Conservation (phyloP, 1,284 basidiomycete species). For the Boletus albobrunnescens region DNA sequence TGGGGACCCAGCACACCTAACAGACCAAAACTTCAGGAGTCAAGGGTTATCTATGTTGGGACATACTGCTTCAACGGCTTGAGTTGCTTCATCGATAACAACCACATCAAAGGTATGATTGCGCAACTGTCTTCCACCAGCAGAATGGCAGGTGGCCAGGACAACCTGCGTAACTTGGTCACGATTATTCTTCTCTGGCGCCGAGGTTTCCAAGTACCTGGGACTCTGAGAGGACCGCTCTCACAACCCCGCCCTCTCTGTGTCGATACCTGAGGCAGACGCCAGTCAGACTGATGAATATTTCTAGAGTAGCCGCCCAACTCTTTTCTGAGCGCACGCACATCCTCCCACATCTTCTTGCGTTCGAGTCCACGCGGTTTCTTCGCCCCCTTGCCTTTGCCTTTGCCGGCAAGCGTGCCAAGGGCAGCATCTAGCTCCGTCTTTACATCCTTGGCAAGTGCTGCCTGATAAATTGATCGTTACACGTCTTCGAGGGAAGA, state of each 20-base stretch:
- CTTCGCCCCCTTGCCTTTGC: conserved; percentile 73
- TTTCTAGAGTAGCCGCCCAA: conserved; percentile 35
- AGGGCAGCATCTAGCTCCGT: conserved; percentile 74
- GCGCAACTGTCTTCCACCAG: conserved; percentile 76
- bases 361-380: conserved; percentile 71
- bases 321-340: conserved; percentile 88
- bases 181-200: conserved; percentile 45
- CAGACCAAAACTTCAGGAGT: conserved; percentile 1
- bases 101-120: conserved; percentile 83
- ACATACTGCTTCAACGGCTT: conserved; percentile 86
- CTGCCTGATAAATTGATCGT: conserved; percentile 44
- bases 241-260: conserved; percentile 81
- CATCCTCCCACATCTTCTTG: conserved; percentile 88
- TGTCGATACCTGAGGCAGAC: conserved; percentile 65
- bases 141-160: conserved; percentile 88
- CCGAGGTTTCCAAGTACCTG: conserved; percentile 44
- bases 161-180: conserved; percentile 57
- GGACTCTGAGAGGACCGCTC: conserved; percentile 72
- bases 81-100: conserved; percentile 95
- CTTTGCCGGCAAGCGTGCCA: conserved; percentile 67
- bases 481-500: neutral
- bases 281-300: conserved; percentile 1
- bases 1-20: conserved; percentile 93
- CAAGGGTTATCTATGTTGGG: conserved; percentile 10
- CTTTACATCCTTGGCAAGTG: conserved; percentile 81